A percentile compares a stretch with the other conserved stretches of the same genome.
phyloP scores from a whole-genome alignment of 768 basidiomycete species.

The Chlorophyllum brunneum region DNA sequence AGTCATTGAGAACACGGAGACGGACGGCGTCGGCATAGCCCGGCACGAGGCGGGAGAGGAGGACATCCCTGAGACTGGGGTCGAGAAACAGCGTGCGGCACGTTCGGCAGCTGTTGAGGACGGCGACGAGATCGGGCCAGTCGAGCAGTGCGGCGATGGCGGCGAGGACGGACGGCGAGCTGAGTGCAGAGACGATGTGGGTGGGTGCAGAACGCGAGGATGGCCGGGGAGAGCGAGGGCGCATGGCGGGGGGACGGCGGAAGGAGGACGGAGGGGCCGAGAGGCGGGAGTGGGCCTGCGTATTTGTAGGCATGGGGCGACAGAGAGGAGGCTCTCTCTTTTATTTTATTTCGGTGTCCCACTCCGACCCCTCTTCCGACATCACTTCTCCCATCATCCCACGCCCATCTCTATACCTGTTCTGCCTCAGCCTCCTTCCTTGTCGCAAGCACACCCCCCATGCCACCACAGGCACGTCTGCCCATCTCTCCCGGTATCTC shows the following conservation, averaged over 20 bases:
- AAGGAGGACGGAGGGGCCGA: background rate
- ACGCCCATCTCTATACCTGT: background rate
- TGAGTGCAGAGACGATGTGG: constrained; percentile 16
- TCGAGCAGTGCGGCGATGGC: constrained; percentile 27
- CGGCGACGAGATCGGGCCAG: constrained; percentile 36
- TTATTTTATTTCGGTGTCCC: background rate
- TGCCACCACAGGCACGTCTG: constrained; percentile 17
- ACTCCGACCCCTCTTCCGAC: background rate
- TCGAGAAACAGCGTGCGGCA: constrained; percentile 27
- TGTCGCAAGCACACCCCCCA: background rate
- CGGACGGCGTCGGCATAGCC: constrained; percentile 46
- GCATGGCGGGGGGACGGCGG: background rate
- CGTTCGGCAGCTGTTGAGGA: constrained; percentile 34
- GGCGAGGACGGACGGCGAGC: constrained; percentile 21
- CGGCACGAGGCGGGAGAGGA: constrained; percentile 52
- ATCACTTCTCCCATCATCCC: constrained; percentile 7
- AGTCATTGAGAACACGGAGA: constrained; percentile 33
- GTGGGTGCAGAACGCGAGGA: constrained; percentile 11
- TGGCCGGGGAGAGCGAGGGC: constrained; percentile 1
- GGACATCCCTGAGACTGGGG: constrained; percentile 28
- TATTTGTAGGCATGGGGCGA: background rate
- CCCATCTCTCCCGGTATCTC: background rate
- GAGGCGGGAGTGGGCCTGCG: background rate
- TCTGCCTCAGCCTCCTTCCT: background rate
- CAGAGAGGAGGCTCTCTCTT: background rate